Evolutionary conservation across 1,284 basidiomycete genomes (phyloP), one percentile per base, ranked within the genome.

Genomic region (Prillingera fragicola): DNA sequence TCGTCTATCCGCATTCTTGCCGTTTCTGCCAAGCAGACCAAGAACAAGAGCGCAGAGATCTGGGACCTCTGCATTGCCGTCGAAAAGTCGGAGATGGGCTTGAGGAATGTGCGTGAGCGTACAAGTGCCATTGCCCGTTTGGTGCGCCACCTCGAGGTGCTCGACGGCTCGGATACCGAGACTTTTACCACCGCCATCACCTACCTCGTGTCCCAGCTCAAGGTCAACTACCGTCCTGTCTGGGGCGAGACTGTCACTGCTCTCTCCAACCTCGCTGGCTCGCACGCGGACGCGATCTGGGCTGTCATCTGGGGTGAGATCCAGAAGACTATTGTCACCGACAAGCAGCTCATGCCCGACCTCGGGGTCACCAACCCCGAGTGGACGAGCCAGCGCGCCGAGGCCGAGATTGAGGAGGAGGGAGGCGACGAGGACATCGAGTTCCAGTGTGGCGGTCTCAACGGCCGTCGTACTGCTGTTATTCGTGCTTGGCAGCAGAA

Each of bases 191-290:
- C 36, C 9, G 48, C 51, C 8, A 40, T 70, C 28, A 55, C 45
- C 4, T 65, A 70, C 40, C 57, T 70, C 21, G 41, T 67, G 23
- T 50, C 62, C 3, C 90, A 95, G 66, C 74, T 95, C 37, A 95
- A 95, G 71, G 84, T 95, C 55, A 90, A 90, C 65, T 74, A 95
- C 35, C 79, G 87, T 25, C 92, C 92, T 0, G 60, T 94, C 10
- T 97, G 90, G 85, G 77, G 79, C 5, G 84, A 90, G n/a, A 80
- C 88, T 2, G 78, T 81, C 14, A 76, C 78, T 7, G 82, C 85
- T 0, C 70, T 96, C 2, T 76, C 79, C 0, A 70, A 74, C 0
- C 65, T 90, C 27, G 71, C 80, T 0, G 73, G 77, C 25, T 70
- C 78, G 17, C 81, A 82, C 50, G 81, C 79, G 0, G 81, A 87